A percentile compares a stretch with the other conserved stretches of the same genome.
phyloP scores from a whole-genome alignment of 345 rosid species.

The Gossypium anomalum region DNA sequence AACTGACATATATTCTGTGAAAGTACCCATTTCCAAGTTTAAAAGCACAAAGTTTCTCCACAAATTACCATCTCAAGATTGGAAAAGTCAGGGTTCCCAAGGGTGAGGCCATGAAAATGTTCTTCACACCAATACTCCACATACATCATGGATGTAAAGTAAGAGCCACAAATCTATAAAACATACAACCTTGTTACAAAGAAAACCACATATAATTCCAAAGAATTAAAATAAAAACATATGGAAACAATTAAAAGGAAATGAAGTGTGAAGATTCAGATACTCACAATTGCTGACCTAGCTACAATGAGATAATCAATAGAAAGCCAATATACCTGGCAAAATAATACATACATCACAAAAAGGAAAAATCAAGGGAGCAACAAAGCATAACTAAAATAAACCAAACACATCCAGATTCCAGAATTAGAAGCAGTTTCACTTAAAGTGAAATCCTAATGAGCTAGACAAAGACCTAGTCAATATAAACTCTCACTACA shows the following conservation, averaged over 20 bases:
- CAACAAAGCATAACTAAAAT: neutral
- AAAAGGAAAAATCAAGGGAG: slow-evolving; percentile 3
- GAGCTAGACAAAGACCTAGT: neutral
- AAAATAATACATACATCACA: slow-evolving; percentile 15
- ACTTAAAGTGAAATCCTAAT: neutral
- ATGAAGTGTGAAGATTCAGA: neutral
- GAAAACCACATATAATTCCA: neutral
- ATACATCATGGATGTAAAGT: slow-evolving; percentile 82
- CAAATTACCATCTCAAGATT: slow-evolving; percentile 67
- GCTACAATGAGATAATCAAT: slow-evolving; percentile 84
- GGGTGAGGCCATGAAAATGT: slow-evolving; percentile 56
- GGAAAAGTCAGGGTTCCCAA: slow-evolving; percentile 90
- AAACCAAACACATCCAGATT: neutral
- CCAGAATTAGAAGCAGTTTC: neutral
- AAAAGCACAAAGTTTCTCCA: neutral
- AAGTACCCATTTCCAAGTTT: neutral
- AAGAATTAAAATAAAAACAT: neutral
- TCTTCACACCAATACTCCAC: slow-evolving; percentile 98
- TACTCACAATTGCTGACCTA: slow-evolving; percentile 80
- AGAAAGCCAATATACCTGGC: slow-evolving; percentile 89
- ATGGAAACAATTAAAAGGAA: neutral
- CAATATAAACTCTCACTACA: neutral
- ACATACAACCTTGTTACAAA: slow-evolving; percentile 13
- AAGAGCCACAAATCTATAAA: slow-evolving; percentile 71
- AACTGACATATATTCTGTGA: neutral